Evolutionary conservation across 305 asterid species (phyloP).

Genomic region (Petunia hybrid): DNA sequence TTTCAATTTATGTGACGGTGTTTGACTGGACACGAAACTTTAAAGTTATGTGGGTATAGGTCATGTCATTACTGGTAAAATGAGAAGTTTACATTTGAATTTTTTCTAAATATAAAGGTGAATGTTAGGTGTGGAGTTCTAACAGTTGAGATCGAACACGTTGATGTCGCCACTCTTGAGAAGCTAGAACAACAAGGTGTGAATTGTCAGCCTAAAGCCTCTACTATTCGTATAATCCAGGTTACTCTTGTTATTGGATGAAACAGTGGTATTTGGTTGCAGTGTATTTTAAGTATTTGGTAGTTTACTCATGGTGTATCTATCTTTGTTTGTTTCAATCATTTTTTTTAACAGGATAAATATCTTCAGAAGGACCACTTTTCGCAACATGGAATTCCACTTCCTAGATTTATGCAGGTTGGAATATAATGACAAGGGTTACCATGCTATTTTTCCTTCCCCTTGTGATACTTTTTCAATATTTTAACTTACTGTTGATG

Average conservation of each 20-base stretch:
- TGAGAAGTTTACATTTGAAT: no score
- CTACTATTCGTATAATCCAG: conserved; percentile 90
- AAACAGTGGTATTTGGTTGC: neutral
- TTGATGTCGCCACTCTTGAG: conserved; percentile 87
- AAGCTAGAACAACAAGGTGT: conserved; percentile 90
- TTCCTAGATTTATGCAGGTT: conserved; percentile 88
- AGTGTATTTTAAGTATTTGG: no score
- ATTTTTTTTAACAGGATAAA: conserved; percentile 67
- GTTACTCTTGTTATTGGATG: conserved; percentile 41
- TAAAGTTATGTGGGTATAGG: no score
- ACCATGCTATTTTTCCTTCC: neutral
- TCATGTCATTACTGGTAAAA: no score
- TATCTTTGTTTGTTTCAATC: no score
- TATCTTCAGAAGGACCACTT: conserved; percentile 96
- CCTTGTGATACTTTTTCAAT: neutral
- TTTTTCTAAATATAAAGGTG: neutral
- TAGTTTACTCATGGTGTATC: neutral
- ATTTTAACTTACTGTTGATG: neutral
- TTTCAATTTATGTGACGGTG: no score
- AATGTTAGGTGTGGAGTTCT: conserved; percentile 83
- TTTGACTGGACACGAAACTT: no score
- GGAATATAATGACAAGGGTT: neutral
- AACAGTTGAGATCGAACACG: conserved; percentile 95
- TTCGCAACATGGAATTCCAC: conserved; percentile 74
- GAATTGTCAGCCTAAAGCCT: conserved; percentile 97